Base-by-base conservation (phyloP, 768 basidiomycete genomes). In the Rhodotorula paludigena region DNA sequence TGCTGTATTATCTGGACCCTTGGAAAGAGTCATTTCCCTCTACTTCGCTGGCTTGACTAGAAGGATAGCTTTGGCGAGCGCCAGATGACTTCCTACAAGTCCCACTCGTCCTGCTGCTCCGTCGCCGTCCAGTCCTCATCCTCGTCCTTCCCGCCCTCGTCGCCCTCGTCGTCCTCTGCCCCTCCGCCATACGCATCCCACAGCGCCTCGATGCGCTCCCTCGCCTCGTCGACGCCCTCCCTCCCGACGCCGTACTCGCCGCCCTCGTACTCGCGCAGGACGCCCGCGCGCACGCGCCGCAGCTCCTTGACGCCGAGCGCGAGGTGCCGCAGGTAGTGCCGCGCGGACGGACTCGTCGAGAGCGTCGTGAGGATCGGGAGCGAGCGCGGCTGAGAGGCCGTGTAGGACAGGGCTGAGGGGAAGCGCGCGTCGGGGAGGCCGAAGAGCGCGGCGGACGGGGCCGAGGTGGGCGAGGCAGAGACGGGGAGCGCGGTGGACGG, bases 351-450 rank as follows among this genome's bases (percentile, higher is more conserved):
- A 0, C 52, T 36, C 5, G 66, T 72, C 9, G 59, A 53, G 35
- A 72, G 57, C 3, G 71, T 68, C 9, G 63, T 65, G 20, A 65
- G n/a, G 64, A 68, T 48, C 7, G 71, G 71, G 16, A 72, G n/a
- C 3, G 41, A 39, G 0, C 36, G 0, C 30, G 71, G 71, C 39
- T 72, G 71, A 25, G 60, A 53, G 3, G 52, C 33, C 8, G 32
- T 47, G 60, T 63, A 72, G 11, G 52, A 20, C 5, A 63, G 52
- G 3, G 59, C 41, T 28, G 42, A 3, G 5, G 60, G 60, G 60
- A 55, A 72, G 51, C 48, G 53, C 10, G 57, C 47, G 52, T 65
- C 63, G 25, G 66, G 47, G 20, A 63, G 57, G 33, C 67, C 66
- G 49, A 72, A 72, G 21, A 72, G 57, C 10, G 52, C 64, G 16